phyloP scores from a whole-genome alignment of 2,329 filamentous ascomycete species.

The Cryoendolithus antarcticus region DNA sequence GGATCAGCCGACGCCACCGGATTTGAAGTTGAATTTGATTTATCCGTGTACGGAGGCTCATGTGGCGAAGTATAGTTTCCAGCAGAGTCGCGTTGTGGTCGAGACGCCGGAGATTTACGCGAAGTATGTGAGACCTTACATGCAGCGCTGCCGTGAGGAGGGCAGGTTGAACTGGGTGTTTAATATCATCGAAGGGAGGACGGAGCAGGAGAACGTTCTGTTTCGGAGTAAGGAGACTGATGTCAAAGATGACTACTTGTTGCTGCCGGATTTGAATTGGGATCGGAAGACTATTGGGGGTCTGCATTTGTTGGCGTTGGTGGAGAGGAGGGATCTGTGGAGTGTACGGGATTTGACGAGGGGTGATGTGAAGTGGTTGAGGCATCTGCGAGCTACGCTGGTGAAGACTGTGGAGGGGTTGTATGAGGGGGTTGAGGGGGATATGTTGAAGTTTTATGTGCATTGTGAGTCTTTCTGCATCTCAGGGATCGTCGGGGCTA shows the following conservation, averaged over 20 bases:
- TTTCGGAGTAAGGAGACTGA: conserved; percentile 39
- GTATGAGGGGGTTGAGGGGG: conserved; percentile 61
- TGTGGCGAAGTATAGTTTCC: conserved; percentile 79
- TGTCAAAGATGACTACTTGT: conserved; percentile 20
- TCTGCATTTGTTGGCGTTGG: conserved; percentile 72
- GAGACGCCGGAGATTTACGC: conserved; percentile 77
- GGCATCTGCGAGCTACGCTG: conserved; percentile 59
- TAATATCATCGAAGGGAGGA: conserved; percentile 86
- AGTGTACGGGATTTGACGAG: conserved; percentile 73
- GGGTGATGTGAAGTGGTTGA: conserved; percentile 68
- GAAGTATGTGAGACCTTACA: conserved; percentile 62
- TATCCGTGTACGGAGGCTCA: conserved; percentile 84
- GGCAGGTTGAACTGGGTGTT: conserved; percentile 87
- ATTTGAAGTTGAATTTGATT: conserved; percentile 89
- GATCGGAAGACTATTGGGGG: conserved; percentile 74
- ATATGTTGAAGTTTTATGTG: conserved; percentile 90
- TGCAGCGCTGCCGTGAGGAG: conserved; percentile 61
- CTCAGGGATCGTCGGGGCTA: too few species aligned
- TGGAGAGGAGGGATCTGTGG: conserved; percentile 86
- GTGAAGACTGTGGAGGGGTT: conserved; percentile 58
- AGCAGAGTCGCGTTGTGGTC: conserved; percentile 66
- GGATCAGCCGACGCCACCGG: conserved; percentile 40
- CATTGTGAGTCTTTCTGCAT: conserved; percentile 48
- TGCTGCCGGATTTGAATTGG: conserved; percentile 55
- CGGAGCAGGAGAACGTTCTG: conserved; percentile 86